A percentile compares a stretch with the other conserved stretches of the same genome.
Conservation (phyloP, 116 monocot species). For the Iris pallida region DNA sequence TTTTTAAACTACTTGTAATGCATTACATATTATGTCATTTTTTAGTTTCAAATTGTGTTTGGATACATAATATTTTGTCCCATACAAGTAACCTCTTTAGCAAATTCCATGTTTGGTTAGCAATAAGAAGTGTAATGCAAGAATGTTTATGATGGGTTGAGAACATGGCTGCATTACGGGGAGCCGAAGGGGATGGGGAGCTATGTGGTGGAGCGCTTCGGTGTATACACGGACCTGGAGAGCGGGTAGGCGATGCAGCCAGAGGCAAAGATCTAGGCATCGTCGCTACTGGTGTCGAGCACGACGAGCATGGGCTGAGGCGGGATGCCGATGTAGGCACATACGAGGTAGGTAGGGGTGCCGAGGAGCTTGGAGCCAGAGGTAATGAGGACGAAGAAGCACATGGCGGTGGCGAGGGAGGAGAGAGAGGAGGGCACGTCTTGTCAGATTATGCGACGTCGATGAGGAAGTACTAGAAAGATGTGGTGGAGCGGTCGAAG, state of each 20-base stretch:
- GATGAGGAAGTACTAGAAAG: conserved; percentile 29
- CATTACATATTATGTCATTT: too few relatives aligned
- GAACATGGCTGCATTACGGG: conserved; percentile 25
- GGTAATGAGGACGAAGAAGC: conserved; percentile 32
- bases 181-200: conserved; percentile 22
- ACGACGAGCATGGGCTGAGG: conserved; percentile 40
- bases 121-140: too few relatives aligned
- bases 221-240: conserved; percentile 11
- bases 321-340: conserved; percentile 39
- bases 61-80: too few relatives aligned
- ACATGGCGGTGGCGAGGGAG: conserved; percentile 18
- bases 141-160: too few relatives aligned
- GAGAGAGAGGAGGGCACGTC: conserved; percentile 25
- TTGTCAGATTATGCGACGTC: conserved; percentile 22
- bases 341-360: conserved; percentile 42
- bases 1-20: too few relatives aligned
- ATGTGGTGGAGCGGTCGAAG: not conserved
- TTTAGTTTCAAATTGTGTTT: too few relatives aligned
- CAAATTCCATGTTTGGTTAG: too few relatives aligned
- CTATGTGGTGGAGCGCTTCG: conserved; percentile 26
- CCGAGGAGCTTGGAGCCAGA: conserved; percentile 33
- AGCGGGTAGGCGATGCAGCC: conserved; percentile 38
- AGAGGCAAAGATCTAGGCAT: conserved; percentile 53
- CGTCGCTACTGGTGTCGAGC: conserved; percentile 57
- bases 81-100: too few relatives aligned